Conservation (phyloP, 345 rosid species). For the Linum lewisii region DNA sequence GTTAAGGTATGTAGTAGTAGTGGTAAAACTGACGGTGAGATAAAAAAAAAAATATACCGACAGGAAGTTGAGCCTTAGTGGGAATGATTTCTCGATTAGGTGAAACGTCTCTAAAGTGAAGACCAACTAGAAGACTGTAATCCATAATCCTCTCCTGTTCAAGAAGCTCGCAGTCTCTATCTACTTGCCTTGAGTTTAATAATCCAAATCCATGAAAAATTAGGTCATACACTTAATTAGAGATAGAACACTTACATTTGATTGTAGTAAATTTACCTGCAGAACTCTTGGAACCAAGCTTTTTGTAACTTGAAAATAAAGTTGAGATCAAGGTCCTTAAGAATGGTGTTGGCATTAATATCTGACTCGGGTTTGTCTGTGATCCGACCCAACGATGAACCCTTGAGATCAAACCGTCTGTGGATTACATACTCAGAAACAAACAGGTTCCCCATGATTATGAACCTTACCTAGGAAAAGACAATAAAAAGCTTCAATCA, state of each 20-base stretch:
- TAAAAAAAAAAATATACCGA: not conserved
- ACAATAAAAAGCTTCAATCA: not conserved
- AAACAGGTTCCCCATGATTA: conserved; percentile 89
- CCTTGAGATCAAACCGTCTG: conserved; percentile 84
- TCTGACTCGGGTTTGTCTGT: conserved; percentile 77
- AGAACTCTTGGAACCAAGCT: conserved; percentile 79
- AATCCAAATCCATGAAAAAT: not conserved
- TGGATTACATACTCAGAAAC: conserved; percentile 69
- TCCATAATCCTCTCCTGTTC: conserved; percentile 98
- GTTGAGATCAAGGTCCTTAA: conserved; percentile 84
- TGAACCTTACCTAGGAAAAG: conserved; percentile 57
- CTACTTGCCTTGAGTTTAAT: conserved; percentile 52
- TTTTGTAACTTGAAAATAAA: conserved; percentile 72
- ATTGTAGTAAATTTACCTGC: conserved; percentile 32
- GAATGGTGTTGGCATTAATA: conserved; percentile 65
- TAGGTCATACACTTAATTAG: not conserved
- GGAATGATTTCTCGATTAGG: conserved; percentile 64
- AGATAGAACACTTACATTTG: not conserved
- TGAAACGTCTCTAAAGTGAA: conserved; percentile 73
- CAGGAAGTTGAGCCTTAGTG: conserved; percentile 36
- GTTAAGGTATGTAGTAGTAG: too few relatives aligned
- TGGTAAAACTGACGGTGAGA: too few relatives aligned
- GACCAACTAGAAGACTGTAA: conserved; percentile 87
- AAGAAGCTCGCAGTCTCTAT: conserved; percentile 83
- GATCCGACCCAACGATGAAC: conserved; percentile 88